Percentiles rank a stretch among this genome's conserved stretches.
phyloP scores from a whole-genome alignment of 2,329 filamentous ascomycete species.

The Dactylellina cionopaga region DNA sequence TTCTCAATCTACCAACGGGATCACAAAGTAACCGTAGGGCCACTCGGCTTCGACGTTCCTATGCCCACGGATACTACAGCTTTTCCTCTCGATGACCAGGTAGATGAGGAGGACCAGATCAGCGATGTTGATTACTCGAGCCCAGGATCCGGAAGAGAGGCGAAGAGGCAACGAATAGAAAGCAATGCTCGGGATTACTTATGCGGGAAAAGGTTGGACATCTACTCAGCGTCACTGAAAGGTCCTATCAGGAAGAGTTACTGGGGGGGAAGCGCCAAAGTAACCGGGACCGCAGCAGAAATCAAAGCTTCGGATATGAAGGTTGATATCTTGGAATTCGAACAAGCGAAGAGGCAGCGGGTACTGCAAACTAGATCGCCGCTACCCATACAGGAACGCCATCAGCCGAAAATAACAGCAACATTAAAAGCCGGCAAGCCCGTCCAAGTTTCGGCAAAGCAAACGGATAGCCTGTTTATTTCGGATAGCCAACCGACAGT shows the following conservation, averaged over 20 bases:
- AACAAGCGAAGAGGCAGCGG: slow-evolving; percentile 9
- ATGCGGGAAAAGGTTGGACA: slow-evolving; percentile 20
- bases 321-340: slow-evolving; percentile 6
- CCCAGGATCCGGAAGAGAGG: slow-evolving; percentile 19
- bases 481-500: slow-evolving; percentile 31
- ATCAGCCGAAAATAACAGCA: slow-evolving; percentile 2
- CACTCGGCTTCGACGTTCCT: slow-evolving; percentile 39
- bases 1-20: slow-evolving; percentile 43
- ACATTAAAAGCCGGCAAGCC: slow-evolving; percentile 12
- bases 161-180: slow-evolving; percentile 41
- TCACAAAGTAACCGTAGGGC: slow-evolving; percentile 41
- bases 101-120: slow-evolving; percentile 39
- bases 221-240: slow-evolving; percentile 27
- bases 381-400: not conserved
- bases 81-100: slow-evolving; percentile 31
- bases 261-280: slow-evolving; percentile 32
- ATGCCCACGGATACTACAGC: slow-evolving; percentile 22
- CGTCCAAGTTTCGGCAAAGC: not conserved
- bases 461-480: slow-evolving; percentile 14
- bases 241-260: slow-evolving; percentile 28
- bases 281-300: slow-evolving; percentile 29
- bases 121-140: slow-evolving; percentile 46
- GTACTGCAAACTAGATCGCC: not conserved
- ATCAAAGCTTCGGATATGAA: slow-evolving; percentile 27
- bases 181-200: slow-evolving; percentile 35